Conservation (phyloP, 129 eudicot species). For the Flaveria ramosissima region DNA sequence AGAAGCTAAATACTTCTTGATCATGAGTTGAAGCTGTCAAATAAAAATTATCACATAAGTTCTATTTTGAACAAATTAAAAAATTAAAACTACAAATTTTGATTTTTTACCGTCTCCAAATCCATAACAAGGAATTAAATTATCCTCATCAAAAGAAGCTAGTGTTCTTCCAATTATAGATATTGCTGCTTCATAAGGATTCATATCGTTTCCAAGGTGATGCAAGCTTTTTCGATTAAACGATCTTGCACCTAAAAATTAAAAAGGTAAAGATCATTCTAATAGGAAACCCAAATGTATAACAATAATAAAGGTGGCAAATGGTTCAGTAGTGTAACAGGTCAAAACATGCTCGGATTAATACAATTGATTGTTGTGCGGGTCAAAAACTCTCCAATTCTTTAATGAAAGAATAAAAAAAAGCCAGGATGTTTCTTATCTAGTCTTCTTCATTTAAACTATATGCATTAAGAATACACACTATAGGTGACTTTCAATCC, state of each 20-base stretch:
- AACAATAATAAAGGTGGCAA: background rate
- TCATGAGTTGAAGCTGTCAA: slow-evolving; percentile 94
- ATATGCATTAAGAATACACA: background rate
- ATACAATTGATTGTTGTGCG: background rate
- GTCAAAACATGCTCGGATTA: background rate
- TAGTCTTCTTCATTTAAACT: background rate
- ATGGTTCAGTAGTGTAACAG: background rate
- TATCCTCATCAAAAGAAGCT: slow-evolving; percentile 88
- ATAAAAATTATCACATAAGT: slow-evolving; percentile 17
- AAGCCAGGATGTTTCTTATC: background rate
- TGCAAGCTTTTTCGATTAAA: slow-evolving; percentile 82
- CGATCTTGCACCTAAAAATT: slow-evolving; percentile 73
- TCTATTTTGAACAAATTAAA: slow-evolving; percentile 20
- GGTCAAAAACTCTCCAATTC: background rate
- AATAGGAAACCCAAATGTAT: slow-evolving; percentile 3
- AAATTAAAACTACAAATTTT: background rate
- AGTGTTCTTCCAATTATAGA: slow-evolving; percentile 90
- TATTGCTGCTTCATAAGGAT: slow-evolving; percentile 95
- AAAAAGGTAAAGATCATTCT: slow-evolving; percentile 1
- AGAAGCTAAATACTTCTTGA: slow-evolving; percentile 96
- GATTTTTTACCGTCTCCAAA: slow-evolving; percentile 88
- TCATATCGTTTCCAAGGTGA: slow-evolving; percentile 66
- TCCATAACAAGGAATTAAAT: slow-evolving; percentile 91
- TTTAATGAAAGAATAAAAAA: background rate
- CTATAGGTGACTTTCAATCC: background rate